These are phyloP conservation scores for Cryphonectria naterciae DNA, from an alignment of 2,329 filamentous ascomycete genomes.

Conservation along the genomic window DNA sequence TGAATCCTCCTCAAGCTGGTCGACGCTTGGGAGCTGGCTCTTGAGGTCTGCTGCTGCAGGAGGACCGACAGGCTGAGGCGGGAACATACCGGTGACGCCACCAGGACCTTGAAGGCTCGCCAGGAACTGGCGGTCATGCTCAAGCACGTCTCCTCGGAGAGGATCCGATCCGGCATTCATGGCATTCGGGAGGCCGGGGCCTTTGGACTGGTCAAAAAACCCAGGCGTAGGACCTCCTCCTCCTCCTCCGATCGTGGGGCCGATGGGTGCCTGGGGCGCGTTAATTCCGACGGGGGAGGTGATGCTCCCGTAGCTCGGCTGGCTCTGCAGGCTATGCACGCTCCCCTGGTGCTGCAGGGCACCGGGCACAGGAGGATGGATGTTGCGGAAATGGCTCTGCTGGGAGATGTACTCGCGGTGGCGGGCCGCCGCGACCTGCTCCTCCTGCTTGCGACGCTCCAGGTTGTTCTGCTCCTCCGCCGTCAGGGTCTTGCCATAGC, in stretches of 20 bases:
- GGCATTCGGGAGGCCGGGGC: constrained; percentile 44
- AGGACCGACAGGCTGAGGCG: constrained; percentile 45
- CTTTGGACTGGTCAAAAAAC: constrained; percentile 68
- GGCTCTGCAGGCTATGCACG: constrained; percentile 92
- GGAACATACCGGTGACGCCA: constrained; percentile 39
- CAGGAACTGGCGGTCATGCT: constrained; percentile 58
- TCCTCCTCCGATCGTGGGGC: constrained; percentile 46
- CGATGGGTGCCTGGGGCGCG: constrained; percentile 55
- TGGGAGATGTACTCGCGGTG: constrained; percentile 92
- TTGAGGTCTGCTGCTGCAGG: constrained; percentile 43
- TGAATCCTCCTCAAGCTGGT: constrained; percentile 56
- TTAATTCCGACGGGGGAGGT: constrained; percentile 74
- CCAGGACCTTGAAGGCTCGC: constrained; percentile 45
- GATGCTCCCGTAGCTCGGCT: constrained; percentile 95
- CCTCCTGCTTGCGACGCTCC: constrained; percentile 95
- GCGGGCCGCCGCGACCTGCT: constrained; percentile 94
- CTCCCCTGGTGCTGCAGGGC: constrained; percentile 89
- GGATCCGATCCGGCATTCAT: constrained; percentile 54
- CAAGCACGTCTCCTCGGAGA: constrained; percentile 69
- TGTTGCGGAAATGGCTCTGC: constrained; percentile 78
- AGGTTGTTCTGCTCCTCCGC: constrained; percentile 98
- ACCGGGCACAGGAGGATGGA: constrained; percentile 57
- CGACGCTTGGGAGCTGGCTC: constrained; percentile 53
- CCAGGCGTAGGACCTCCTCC: constrained; percentile 55
- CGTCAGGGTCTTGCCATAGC: constrained; percentile 93